Evolutionary conservation across 2,329 filamentous ascomycete species (phyloP), one percentile per base, ranked within the genome.

Genomic region (Sporothrix dimorphospora): DNA sequence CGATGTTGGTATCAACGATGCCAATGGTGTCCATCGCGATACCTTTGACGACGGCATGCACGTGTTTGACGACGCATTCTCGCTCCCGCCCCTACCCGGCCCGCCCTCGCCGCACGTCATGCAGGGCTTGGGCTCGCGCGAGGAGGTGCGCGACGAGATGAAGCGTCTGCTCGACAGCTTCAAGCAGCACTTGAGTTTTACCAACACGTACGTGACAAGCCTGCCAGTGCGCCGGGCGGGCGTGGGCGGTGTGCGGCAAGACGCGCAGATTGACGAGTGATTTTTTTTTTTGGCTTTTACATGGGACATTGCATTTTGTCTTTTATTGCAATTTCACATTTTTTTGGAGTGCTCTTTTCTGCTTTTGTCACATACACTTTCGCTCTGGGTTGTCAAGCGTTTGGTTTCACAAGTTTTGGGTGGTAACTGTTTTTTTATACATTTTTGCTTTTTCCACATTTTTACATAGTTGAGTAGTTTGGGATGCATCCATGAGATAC

Each of bases 31-130:
- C 19, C 30, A 61, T n/a, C 30, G 57, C 8, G 57, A 61, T 7
- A 38, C 30, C 5, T 40, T 40, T 40, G 16, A 8, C 30, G 19
- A 40, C 11, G 57, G 57, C 34, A 38, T 40, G 57, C 19, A 21
- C 57, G 30, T 21, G 19, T 40, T 61, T 40, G 57, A 55, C 53
- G 70, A 71, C 21, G 12, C 40, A 8, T 12, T 71, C 5, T 61
- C 69, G 21, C 75, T 75, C 47, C 75, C 75, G 19, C 59, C 72
- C 3, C 72, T 75, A 7, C 74, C 74, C 0, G 73, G 70, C 1
- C 73, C 75, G 51, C 87, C 87, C 1, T 83, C 85, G 1, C 79
- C 82, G 2, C 82, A 83, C 69, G 86, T 88, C 53, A 85, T 89
- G 82, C 78, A 79, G 74, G 80, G 80, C 4, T 71, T 78, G 57